Conservation (phyloP, 1,139 yeast genomes). For the Insectozyma bohioensis region DNA sequence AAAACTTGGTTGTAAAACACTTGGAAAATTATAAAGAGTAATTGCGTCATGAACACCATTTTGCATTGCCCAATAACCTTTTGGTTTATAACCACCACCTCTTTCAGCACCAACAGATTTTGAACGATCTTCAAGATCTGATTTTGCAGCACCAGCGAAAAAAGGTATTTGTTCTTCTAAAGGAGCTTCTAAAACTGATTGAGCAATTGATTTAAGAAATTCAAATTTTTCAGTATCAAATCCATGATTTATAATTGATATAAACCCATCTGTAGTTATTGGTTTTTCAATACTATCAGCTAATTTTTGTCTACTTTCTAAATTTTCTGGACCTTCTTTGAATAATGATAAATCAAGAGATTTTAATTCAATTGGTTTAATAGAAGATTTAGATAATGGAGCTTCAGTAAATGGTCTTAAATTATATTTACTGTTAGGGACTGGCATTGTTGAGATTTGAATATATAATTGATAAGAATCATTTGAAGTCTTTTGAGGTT, state of each 20-base stretch:
- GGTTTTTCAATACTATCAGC: slow-evolving; percentile 35
- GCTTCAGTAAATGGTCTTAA: slow-evolving; percentile 23
- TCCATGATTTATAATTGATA: slow-evolving; percentile 39
- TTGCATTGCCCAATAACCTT: too few relatives aligned
- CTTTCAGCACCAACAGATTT: slow-evolving; percentile 29
- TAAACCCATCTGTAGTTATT: slow-evolving; percentile 43
- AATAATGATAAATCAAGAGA: too few relatives aligned
- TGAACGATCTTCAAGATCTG: slow-evolving; percentile 27
- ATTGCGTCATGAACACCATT: slow-evolving; percentile 28
- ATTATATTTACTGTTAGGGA: too few relatives aligned
- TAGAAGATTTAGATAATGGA: too few relatives aligned
- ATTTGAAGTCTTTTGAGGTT: too few relatives aligned
- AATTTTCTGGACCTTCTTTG: too few relatives aligned
- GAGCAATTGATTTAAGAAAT: slow-evolving; percentile 33
- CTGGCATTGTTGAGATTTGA: too few relatives aligned
- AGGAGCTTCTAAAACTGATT: slow-evolving; percentile 36
- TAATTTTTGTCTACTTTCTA: slow-evolving; percentile 24
- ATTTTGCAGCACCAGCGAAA: slow-evolving; percentile 32
- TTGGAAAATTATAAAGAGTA: slow-evolving; percentile 25
- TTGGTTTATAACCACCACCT: slow-evolving; percentile 29
- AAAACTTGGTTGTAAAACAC: slow-evolving; percentile 23
- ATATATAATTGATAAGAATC: too few relatives aligned
- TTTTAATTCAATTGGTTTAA: too few relatives aligned
- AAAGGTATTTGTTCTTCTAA: slow-evolving; percentile 36
- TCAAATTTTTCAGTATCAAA: slow-evolving; percentile 25